phyloP scores from a whole-genome alignment of 352 stramenopile genomes.

The Thalassiosira hispida region DNA sequence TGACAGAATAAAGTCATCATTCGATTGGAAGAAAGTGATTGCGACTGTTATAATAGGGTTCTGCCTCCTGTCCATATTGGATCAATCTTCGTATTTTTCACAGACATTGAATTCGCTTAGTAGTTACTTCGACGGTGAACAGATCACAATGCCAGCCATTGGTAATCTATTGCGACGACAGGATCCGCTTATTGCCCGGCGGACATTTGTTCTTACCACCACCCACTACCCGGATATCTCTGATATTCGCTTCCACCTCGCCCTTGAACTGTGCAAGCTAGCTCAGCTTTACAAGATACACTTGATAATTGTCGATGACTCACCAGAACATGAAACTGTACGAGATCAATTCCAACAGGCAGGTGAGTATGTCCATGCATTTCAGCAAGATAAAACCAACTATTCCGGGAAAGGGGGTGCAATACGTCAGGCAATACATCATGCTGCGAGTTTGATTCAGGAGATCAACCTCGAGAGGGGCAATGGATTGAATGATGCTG shows the following conservation, averaged over 20 bases:
- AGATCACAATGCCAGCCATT: not conserved
- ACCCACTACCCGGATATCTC: not conserved
- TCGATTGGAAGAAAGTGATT: slow-evolving; percentile 19
- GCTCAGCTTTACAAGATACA: not conserved
- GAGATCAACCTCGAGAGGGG: no score
- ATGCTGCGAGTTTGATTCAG: slow-evolving; percentile 23
- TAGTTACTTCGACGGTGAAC: not conserved
- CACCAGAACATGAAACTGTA: not conserved
- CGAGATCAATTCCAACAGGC: not conserved
- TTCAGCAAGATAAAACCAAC: slow-evolving; percentile 21
- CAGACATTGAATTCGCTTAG: not conserved
- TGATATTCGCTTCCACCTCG: not conserved
- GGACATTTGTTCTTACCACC: not conserved
- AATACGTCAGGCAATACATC: slow-evolving; percentile 59
- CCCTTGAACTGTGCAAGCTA: not conserved
- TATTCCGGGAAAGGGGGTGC: slow-evolving; percentile 62
- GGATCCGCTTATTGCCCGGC: no score
- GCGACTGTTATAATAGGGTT: not conserved
- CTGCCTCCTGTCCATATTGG: slow-evolving; percentile 2
- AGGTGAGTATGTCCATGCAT: not conserved
- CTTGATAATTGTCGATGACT: not conserved
- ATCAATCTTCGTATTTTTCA: slow-evolving; percentile 2
- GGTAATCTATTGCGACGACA: not conserved
- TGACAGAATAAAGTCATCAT: not conserved
- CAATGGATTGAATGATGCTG: not conserved